Conservation (phyloP, 2,329 filamentous ascomycete species). For the Curvularia hawaiiensis region DNA sequence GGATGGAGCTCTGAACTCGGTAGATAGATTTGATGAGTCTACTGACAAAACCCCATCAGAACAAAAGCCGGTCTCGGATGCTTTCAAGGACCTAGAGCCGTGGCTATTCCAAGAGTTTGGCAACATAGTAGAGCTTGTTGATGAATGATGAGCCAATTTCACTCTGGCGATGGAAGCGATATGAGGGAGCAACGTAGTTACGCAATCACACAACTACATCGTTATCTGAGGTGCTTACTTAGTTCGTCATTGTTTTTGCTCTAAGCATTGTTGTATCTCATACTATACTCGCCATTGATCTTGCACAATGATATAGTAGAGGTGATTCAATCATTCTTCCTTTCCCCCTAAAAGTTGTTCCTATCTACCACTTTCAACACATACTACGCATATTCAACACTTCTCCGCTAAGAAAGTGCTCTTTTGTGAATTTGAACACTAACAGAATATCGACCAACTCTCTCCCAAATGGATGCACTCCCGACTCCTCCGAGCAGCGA, state of each 20-base stretch:
- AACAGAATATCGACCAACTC: not conserved
- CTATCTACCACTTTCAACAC: not conserved
- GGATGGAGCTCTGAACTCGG: not conserved
- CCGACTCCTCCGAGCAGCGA: too few species aligned
- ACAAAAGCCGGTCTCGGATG: constrained; percentile 22
- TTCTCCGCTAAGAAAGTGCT: not conserved
- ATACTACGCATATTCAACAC: not conserved
- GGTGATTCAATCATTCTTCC: too few species aligned
- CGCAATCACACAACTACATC: not conserved
- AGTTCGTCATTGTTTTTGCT: not conserved
- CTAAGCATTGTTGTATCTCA: not conserved
- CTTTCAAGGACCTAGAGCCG: constrained; percentile 42
- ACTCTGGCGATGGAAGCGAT: too few species aligned
- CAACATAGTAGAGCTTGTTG: constrained; percentile 47
- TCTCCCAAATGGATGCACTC: not conserved
- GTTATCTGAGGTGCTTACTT: not conserved
- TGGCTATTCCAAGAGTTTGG: constrained; percentile 50
- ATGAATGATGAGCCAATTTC: constrained; percentile 16
- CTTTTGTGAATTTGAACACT: too few species aligned
- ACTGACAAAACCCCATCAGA: not conserved
- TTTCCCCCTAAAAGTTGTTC: not conserved
- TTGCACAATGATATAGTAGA: not conserved
- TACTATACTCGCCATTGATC: too few species aligned
- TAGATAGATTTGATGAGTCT: not conserved
- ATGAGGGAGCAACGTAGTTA: not conserved